phyloP scores from a whole-genome alignment of 2,329 filamentous ascomycete genomes.

The Aspergillus sp. region DNA sequence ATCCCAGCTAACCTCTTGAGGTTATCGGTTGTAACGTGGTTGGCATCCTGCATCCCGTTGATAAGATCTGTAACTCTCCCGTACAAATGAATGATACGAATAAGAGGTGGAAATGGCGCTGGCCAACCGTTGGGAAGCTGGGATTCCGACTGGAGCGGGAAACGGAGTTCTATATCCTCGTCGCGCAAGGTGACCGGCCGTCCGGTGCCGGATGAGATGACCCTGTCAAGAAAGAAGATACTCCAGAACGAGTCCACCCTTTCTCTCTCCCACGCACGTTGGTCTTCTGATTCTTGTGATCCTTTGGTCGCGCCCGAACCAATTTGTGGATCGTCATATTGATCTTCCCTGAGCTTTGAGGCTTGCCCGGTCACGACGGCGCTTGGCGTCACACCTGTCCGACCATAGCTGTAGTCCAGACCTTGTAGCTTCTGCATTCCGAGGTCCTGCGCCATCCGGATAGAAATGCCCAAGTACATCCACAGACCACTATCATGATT shows the following conservation, averaged over 20 bases:
- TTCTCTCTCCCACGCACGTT: conserved; percentile 73
- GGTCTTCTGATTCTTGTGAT: conserved; percentile 57
- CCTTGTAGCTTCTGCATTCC: conserved; percentile 83
- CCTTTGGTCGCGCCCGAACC: conserved; percentile 30
- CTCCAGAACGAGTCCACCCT: conserved; percentile 88
- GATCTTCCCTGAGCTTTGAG: conserved; percentile 49
- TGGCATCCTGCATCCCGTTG: conserved; percentile 75
- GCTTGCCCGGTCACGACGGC: conserved; percentile 54
- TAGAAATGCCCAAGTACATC: conserved; percentile 91
- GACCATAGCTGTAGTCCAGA: conserved; percentile 61
- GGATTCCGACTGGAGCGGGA: conserved; percentile 62
- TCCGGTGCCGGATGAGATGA: conserved; percentile 86
- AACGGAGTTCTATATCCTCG: conserved; percentile 80
- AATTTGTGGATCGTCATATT: conserved; percentile 48
- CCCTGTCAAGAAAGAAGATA: conserved; percentile 83
- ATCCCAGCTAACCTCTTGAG: conserved; percentile 74
- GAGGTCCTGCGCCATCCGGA: conserved; percentile 79
- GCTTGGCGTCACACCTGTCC: conserved; percentile 60
- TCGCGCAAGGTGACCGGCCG: conserved; percentile 81
- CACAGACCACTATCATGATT: conserved; percentile 87
- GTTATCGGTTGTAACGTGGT: conserved; percentile 75
- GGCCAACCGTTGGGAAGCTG: conserved; percentile 68
- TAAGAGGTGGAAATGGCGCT: conserved; percentile 76
- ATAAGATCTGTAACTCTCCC: conserved; percentile 82
- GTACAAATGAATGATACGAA: conserved; percentile 84